Base-by-base conservation (phyloP, 148 eudicot genomes). In the Rhododendron ovatum region DNA sequence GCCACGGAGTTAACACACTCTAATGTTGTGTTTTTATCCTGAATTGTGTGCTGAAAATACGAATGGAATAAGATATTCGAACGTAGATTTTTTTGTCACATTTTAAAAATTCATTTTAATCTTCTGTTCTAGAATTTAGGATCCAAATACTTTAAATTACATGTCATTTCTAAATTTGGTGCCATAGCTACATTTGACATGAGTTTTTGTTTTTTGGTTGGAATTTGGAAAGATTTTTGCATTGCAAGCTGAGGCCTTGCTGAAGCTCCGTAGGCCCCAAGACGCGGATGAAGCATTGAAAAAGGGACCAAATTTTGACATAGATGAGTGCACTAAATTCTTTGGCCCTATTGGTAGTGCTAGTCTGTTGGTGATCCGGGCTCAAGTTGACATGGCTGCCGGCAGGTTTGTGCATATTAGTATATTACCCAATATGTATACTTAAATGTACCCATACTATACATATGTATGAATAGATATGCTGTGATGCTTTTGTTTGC, bases 201-300 rank as follows among this genome's bases (percentile, higher is more conserved):
- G 41, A 82, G 45, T 37, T n/a, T 71, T 14, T 20, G 26, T 82
- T 53, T 7, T 80, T 78, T 15, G 84, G 2, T 33, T 5, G 89
- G 84, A 61, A 18, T 51, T 45, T 79, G 53, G 43, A 41, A 87
- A 97, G 99, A 87, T 97, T 82, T 91, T 85, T 84, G 91, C 95
- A 22, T 77, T 95, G 89, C 96, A 93, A 94, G 96, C 98, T 1
- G 99, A 97, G 92, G 95, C 98, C 24, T 90, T 93, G 63, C 71
- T 97, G 91, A 95, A 90, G 90, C 93, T 97, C 74, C 91, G 88
- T 48, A 90, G 92, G 90, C 93, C 91, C 53, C 93, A 97, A 88
- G 98, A 95, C 10, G 99, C 99, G 1, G 94, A 93, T 13, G 89
- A 91, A 87, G 87, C 94, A 26, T 65, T 93, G 90, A 81, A 67